Percentiles rank a stretch among this genome's conserved stretches.
phyloP scores from a whole-genome alignment of 345 rosid species.

The Eutrema heterophyllum region DNA sequence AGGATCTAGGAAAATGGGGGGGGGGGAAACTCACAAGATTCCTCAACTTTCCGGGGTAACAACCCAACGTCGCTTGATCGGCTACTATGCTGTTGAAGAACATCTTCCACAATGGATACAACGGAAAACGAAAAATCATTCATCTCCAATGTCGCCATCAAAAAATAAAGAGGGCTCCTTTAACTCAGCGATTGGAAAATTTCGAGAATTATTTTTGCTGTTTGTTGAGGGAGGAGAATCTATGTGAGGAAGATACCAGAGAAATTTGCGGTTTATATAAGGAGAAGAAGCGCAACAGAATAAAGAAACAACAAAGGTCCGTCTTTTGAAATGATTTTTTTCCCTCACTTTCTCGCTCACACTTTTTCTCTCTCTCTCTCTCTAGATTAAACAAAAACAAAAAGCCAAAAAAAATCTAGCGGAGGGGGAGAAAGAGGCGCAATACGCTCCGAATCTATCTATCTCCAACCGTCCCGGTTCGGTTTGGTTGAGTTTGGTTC shows the following conservation, averaged over 20 bases:
- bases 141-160: conserved; percentile 47
- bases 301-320: neutral
- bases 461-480: conserved; percentile 50
- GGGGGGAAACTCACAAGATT: conserved; percentile 58
- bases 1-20: neutral
- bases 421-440: conserved; percentile 37
- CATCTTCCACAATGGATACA: conserved; percentile 69
- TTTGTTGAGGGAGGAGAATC: neutral
- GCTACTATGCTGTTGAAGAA: conserved; percentile 57
- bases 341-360: conserved; percentile 42
- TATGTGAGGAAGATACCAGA: neutral
- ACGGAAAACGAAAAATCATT: conserved; percentile 41
- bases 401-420: conserved; percentile 10
- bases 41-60: conserved; percentile 56
- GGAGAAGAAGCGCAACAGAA: neutral
- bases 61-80: conserved; percentile 38
- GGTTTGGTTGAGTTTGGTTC: neutral
- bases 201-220: neutral
- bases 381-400: neutral
- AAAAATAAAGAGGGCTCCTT: neutral
- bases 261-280: conserved; percentile 25
- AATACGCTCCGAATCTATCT: conserved; percentile 46
- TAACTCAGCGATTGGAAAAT: neutral
- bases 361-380: conserved; percentile 21
- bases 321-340: conserved; percentile 19